phyloP scores from a whole-genome alignment of 805 yeast genomes.

The Sugiyamaella boreocaroliniensis region DNA sequence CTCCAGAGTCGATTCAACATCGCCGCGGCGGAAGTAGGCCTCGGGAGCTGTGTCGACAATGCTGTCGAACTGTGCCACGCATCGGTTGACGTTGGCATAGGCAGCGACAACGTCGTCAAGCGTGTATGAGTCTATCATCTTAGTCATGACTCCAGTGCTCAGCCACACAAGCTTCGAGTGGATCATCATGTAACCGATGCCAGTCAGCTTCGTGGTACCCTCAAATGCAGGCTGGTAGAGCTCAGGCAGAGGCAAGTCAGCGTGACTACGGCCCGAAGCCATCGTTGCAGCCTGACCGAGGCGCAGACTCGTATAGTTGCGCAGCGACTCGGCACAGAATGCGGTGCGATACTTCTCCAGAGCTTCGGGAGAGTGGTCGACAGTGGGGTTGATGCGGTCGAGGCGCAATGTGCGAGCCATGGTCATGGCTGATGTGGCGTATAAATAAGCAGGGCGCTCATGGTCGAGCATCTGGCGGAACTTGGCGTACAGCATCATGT shows the following conservation, averaged over 20 bases:
- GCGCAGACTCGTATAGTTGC: slow-evolving; percentile 10
- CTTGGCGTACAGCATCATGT: slow-evolving; percentile 4
- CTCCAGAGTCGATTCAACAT: background rate
- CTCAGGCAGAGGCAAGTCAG: background rate
- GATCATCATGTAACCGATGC: background rate
- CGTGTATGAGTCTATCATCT: background rate
- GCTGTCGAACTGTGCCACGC: background rate
- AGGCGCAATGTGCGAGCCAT: slow-evolving; percentile 8
- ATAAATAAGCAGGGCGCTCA: slow-evolving; percentile 8
- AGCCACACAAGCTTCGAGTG: background rate
- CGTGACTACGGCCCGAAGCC: background rate
- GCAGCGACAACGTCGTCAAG: slow-evolving; percentile 1
- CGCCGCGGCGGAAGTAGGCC: slow-evolving; percentile 3
- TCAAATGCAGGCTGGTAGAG: background rate
- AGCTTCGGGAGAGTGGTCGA: slow-evolving; percentile 3
- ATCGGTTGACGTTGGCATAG: background rate
- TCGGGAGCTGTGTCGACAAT: background rate
- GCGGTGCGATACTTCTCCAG: slow-evolving; percentile 7
- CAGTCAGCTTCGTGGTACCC: background rate
- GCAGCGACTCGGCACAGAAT: slow-evolving; percentile 5
- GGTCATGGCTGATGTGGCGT: slow-evolving; percentile 6
- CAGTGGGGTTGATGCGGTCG: slow-evolving; percentile 6
- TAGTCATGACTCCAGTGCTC: background rate
- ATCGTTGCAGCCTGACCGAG: background rate
- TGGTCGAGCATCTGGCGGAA: slow-evolving; percentile 10